Conservation (phyloP, 2,329 filamentous ascomycete species). For the Penicillium sp. region DNA sequence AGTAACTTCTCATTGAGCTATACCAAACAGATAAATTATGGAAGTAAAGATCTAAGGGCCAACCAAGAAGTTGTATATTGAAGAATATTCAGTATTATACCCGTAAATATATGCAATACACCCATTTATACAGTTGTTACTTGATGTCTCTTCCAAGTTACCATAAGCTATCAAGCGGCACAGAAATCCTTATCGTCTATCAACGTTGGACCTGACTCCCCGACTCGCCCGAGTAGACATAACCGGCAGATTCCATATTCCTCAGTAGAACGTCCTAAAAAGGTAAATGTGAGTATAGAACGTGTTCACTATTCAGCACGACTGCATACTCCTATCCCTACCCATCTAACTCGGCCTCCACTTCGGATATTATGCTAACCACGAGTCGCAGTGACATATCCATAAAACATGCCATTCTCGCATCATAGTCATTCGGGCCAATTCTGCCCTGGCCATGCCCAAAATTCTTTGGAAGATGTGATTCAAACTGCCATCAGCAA, state of each 20-base stretch:
- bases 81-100: background rate
- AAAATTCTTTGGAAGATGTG: slow-evolving; percentile 79
- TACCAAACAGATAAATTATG: background rate
- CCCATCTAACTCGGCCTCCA: background rate
- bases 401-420: slow-evolving; percentile 77
- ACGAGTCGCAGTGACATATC: background rate
- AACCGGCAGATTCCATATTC: background rate
- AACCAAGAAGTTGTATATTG: background rate
- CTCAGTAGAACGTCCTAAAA: background rate
- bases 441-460: slow-evolving; percentile 89
- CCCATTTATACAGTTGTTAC: background rate
- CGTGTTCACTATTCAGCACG: background rate
- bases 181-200: slow-evolving; percentile 13
- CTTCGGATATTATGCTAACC: background rate
- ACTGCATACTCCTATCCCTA: background rate
- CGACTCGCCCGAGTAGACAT: background rate
- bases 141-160: background rate
- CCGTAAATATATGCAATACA: background rate
- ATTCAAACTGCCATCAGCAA: slow-evolving; percentile 74
- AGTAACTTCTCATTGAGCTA: background rate
- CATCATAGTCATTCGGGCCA: slow-evolving; percentile 98
- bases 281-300: background rate
- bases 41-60: background rate
- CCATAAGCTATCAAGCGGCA: background rate
- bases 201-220: background rate